Conservation (phyloP, 2,329 filamentous ascomycete genomes). For the Aplosporella prunicola region DNA sequence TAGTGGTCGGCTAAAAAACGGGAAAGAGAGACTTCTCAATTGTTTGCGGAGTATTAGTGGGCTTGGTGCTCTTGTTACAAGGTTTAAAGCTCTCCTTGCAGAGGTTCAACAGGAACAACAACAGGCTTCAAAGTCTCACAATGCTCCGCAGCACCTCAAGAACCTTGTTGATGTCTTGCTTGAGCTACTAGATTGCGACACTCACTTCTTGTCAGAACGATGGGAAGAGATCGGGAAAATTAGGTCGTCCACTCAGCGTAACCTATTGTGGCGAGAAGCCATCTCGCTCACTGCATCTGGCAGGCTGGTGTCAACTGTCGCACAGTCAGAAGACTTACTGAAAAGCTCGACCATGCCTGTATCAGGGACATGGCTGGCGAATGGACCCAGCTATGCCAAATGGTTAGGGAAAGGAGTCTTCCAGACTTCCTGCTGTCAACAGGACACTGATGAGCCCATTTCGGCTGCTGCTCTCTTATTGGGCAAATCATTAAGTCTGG, state of each 20-base stretch:
- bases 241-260: conserved; percentile 35
- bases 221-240: conserved; percentile 36
- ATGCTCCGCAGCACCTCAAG: conserved; percentile 22
- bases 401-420: conserved; percentile 76
- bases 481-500: conserved; percentile 57
- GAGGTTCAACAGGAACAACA: conserved; percentile 26
- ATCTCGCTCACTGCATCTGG: conserved; percentile 51
- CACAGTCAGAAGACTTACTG: conserved; percentile 48
- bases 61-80: conserved; percentile 65
- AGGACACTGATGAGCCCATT: too few species aligned
- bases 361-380: conserved; percentile 49
- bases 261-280: conserved; percentile 54
- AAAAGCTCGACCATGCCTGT: conserved; percentile 23
- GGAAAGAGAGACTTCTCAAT: conserved; percentile 41
- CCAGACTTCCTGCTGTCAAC: too few species aligned
- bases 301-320: conserved; percentile 47
- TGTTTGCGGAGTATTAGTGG: conserved; percentile 68
- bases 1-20: neutral
- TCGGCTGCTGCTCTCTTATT: conserved; percentile 33
- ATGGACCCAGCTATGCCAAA: conserved; percentile 53
- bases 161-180: conserved; percentile 36
- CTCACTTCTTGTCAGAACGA: conserved; percentile 32
- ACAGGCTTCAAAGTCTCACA: conserved; percentile 7
- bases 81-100: conserved; percentile 52
- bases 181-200: conserved; percentile 14